Evolutionary conservation across 2,329 filamentous ascomycete species (phyloP), one percentile per base, ranked within the genome.

Genomic region (Diaporthe sp.): DNA sequence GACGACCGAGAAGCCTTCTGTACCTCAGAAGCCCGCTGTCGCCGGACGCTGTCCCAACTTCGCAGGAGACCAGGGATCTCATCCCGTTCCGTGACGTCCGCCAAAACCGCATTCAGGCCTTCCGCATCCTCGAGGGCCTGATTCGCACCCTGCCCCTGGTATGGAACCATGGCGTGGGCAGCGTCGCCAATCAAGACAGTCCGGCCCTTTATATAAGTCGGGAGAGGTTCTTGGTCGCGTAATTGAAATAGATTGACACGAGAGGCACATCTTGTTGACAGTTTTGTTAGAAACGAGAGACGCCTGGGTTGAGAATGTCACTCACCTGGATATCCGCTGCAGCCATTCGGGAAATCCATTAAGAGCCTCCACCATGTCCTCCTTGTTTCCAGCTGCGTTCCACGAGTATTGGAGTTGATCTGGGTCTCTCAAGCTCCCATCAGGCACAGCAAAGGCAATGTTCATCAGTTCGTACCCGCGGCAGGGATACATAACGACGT

Each of bases 81-180:
- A 6, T 61, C 58, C 58, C 37, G n/a, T 61, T 61, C 37, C 1
- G 22, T 6, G 25, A 17, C 58, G 7, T 61, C 34, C 5, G 37
- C 34, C 12, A 61, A 19, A 17, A 61, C 22, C 22, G 25, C 58
- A 25, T 61, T 42, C 34, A 61, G 58, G 58, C 58, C 58, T 61
- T 61, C 58, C 12, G 42, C 65, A 37, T 69, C 65, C 19, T 69
- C 65, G 3, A 69, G 55, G 19, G 65, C 65, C 46, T 69, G 65
- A 25, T 34, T 58, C 39, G 69, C 69, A 19, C 69, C 69, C 55
- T 72, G 69, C 1, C 53, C 69, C 37, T 59, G 58, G 69, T 59
- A 72, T 17, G 69, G 69, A n/a, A 44, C 53, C 55, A 72, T 72
- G 19, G 25, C 69, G 22, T 72, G 69, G 25, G 69, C 69, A 31